Conservation (phyloP, 1,284 basidiomycete species). For the Trichosporon inkin region DNA sequence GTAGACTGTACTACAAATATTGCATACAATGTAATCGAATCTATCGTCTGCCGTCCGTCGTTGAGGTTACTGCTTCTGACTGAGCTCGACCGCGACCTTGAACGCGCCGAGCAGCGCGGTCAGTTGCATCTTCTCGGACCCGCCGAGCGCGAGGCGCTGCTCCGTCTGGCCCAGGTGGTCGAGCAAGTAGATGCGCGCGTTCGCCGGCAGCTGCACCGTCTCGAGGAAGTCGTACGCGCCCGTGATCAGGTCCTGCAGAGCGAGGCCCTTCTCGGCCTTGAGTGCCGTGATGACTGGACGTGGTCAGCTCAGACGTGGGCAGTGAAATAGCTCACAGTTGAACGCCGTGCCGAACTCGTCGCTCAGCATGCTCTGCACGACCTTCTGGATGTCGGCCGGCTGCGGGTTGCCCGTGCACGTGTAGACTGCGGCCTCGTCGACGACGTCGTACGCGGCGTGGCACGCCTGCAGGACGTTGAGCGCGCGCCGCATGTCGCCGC, state of each 20-base stretch:
- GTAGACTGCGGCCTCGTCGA: conserved; percentile 88
- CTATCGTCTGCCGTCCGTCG: conserved; percentile 52
- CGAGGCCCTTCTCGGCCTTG: conserved; percentile 88
- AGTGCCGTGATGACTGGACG: conserved; percentile 72
- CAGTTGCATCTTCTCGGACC: conserved; percentile 89
- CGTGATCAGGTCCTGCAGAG: conserved; percentile 89
- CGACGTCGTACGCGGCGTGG: conserved; percentile 87
- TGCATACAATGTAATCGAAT: conserved; percentile 23
- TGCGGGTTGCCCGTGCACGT: conserved; percentile 96
- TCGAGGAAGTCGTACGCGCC: conserved; percentile 89
- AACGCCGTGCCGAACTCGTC: conserved; percentile 95
- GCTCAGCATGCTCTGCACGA: conserved; percentile 92
- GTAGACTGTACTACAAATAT: conserved; percentile 10
- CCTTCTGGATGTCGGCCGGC: conserved; percentile 84
- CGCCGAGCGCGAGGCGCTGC: conserved; percentile 90
- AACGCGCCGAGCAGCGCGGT: conserved; percentile 88
- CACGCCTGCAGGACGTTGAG: conserved; percentile 96
- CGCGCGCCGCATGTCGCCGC: conserved; percentile 96
- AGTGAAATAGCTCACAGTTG: conserved; percentile 44
- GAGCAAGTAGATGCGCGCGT: conserved; percentile 83
- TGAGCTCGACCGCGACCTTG: conserved; percentile 80
- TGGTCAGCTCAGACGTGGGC: neutral
- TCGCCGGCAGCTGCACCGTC: conserved; percentile 76
- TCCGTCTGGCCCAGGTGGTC: conserved; percentile 87
- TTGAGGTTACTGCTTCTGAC: conserved; percentile 36